Percentiles rank a stretch among this genome's conserved stretches.
Evolutionary conservation across 2,329 filamentous ascomycete species (phyloP).

Genomic region (Colletotrichum horii): DNA sequence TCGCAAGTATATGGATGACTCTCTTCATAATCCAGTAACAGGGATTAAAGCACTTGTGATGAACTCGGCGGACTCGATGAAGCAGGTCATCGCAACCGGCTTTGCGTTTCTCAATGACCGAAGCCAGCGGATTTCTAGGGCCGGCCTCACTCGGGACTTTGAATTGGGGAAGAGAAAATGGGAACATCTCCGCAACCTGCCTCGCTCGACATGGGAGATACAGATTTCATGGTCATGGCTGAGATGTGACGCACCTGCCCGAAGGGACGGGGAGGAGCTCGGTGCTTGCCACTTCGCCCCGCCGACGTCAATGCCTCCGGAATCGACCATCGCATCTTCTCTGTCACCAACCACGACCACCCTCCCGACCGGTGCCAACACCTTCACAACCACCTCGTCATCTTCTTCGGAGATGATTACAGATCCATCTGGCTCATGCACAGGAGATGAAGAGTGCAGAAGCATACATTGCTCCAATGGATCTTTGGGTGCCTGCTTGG

Average conservation of each 20-base stretch:
- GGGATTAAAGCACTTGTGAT: background rate
- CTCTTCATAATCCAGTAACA: background rate
- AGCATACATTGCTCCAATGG: background rate
- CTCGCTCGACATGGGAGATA: background rate
- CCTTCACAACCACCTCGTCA: background rate
- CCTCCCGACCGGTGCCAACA: background rate
- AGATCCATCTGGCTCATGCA: background rate
- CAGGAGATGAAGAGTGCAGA: background rate
- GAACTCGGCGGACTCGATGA: rapidly evolving
- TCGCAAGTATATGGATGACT: background rate
- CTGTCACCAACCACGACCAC: background rate
- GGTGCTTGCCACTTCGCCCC: background rate
- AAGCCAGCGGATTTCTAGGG: rapidly evolving
- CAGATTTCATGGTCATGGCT: background rate
- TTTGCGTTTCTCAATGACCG: background rate
- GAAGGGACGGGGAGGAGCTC: rapidly evolving
- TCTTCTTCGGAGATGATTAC: background rate
- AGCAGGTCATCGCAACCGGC: rapidly evolving
- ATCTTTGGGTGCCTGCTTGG: background rate
- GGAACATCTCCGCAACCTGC: background rate
- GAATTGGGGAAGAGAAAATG: rapidly evolving
- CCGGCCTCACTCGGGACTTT: background rate
- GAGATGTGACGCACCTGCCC: background rate
- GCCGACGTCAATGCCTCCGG: background rate
- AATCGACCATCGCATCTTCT: background rate